phyloP scores from a whole-genome alignment of 208 protist species.

The Leishmania major region DNA sequence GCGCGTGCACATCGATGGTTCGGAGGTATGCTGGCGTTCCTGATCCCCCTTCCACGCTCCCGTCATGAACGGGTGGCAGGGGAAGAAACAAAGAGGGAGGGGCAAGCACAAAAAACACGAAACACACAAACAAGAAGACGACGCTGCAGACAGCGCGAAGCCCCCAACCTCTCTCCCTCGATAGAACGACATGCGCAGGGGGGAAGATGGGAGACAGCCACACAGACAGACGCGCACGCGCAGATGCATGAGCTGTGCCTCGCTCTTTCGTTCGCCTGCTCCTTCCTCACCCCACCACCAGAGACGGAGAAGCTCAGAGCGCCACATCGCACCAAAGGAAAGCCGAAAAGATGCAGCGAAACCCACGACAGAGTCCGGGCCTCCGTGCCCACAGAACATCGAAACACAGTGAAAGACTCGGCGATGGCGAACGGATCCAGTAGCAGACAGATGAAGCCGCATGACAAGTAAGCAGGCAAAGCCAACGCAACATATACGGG shows the following conservation, averaged over 20 bases:
- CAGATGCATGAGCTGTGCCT: no score
- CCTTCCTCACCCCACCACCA: no score
- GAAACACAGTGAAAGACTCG: background rate
- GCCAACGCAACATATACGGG: background rate
- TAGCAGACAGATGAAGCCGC: background rate
- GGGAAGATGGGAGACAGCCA: background rate
- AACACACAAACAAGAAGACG: no score
- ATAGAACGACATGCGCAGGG: background rate
- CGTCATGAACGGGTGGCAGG: background rate
- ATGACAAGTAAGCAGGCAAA: background rate
- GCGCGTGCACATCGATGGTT: background rate
- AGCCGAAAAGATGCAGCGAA: no score
- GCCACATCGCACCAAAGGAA: no score
- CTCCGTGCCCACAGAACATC: background rate
- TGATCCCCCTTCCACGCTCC: background rate
- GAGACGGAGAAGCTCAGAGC: no score
- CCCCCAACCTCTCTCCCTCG: no score
- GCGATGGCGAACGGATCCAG: background rate
- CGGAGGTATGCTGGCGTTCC: background rate
- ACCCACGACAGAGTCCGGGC: no score
- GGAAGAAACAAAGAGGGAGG: background rate
- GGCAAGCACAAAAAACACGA: no score
- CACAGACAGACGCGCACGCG: background rate
- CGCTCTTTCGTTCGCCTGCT: no score
- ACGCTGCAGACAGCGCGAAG: no score